Evolutionary conservation across 2,329 filamentous ascomycete genomes (phyloP).

Genomic region (Clonostachys solani): DNA sequence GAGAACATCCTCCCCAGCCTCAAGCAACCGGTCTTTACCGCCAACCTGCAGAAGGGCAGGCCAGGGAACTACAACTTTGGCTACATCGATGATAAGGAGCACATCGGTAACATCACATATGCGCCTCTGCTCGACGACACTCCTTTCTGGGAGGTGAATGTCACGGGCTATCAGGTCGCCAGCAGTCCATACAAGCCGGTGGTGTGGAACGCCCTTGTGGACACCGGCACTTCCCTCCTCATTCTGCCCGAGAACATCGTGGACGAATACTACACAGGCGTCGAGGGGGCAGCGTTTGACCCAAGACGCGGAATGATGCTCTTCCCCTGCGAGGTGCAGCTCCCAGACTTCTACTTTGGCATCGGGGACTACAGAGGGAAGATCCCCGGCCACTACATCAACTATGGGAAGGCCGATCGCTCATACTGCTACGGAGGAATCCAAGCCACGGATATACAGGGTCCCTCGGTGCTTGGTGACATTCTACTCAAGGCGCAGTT

Average conservation of each 20-base stretch:
- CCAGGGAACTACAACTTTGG: conserved; percentile 34
- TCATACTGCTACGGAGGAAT: conserved; percentile 28
- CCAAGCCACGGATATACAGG: conserved; percentile 26
- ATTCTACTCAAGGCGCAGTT: conserved; percentile 38
- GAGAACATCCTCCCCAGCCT: conserved; percentile 24
- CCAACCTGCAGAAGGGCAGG: conserved; percentile 21
- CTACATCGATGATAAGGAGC: conserved; percentile 50
- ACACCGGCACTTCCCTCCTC: conserved; percentile 68
- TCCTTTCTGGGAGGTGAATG: conserved; percentile 60
- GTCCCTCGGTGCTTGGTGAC: conserved; percentile 33
- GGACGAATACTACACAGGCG: conserved; percentile 53
- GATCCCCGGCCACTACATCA: conserved; percentile 30
- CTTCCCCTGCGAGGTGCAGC: conserved; percentile 47
- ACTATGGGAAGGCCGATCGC: conserved; percentile 20
- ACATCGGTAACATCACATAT: conserved; percentile 54
- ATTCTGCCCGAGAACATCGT: conserved; percentile 51
- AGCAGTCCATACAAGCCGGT: conserved; percentile 7
- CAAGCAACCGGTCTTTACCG: conserved; percentile 26
- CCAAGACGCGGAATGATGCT: conserved; percentile 46
- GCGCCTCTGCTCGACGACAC: conserved; percentile 41
- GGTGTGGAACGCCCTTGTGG: conserved; percentile 53
- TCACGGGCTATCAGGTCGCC: conserved; percentile 46
- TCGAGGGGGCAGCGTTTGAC: conserved; percentile 44
- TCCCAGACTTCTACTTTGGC: conserved; percentile 38
- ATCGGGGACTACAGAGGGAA: conserved; percentile 24